A percentile compares a stretch with the other conserved stretches of the same genome.
These are phyloP conservation scores for Scedosporium apiospermum DNA, from an alignment of 2,329 filamentous ascomycete genomes.

Conservation along the genomic window DNA sequence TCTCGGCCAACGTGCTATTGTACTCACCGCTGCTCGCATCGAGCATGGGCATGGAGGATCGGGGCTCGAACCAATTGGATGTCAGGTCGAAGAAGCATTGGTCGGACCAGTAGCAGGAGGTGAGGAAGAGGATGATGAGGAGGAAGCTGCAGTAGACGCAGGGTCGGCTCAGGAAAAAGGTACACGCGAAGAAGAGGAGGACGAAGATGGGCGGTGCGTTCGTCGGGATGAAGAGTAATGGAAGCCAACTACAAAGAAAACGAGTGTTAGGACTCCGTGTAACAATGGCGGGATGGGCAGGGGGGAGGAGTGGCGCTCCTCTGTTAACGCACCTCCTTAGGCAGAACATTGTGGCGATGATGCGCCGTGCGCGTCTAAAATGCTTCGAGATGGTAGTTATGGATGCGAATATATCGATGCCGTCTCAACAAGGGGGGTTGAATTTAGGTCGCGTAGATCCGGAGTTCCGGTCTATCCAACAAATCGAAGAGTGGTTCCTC, in stretches of 20 bases:
- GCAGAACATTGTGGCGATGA: slow-evolving; percentile 44
- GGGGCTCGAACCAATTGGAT: slow-evolving; percentile 89
- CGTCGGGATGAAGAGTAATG: slow-evolving; percentile 79
- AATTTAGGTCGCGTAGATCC: not conserved
- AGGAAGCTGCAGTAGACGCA: slow-evolving; percentile 98
- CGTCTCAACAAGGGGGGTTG: too few relatives aligned
- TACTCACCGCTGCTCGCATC: slow-evolving; percentile 25
- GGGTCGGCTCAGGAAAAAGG: slow-evolving; percentile 91
- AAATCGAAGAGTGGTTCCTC: too few relatives aligned
- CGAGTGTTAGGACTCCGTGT: slow-evolving; percentile 8
- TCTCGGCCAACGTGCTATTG: slow-evolving; percentile 41
- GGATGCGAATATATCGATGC: too few relatives aligned
- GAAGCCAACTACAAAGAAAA: slow-evolving; percentile 56
- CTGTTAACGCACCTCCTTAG: slow-evolving; percentile 40
- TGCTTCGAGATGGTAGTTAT: not conserved
- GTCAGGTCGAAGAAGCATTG: slow-evolving; percentile 88
- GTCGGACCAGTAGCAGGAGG: slow-evolving; percentile 82
- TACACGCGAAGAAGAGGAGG: slow-evolving; percentile 81
- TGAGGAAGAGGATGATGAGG: slow-evolving; percentile 87
- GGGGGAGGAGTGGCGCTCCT: not conserved
- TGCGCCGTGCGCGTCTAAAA: not conserved
- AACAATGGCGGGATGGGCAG: not conserved
- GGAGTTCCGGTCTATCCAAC: not conserved
- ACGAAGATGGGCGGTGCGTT: slow-evolving; percentile 80
- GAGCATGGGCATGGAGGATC: slow-evolving; percentile 26